Evolutionary conservation across 2,329 filamentous ascomycete genomes (phyloP), one percentile per base, ranked within the genome.

Genomic region (Scleromitrula shiraiana): DNA sequence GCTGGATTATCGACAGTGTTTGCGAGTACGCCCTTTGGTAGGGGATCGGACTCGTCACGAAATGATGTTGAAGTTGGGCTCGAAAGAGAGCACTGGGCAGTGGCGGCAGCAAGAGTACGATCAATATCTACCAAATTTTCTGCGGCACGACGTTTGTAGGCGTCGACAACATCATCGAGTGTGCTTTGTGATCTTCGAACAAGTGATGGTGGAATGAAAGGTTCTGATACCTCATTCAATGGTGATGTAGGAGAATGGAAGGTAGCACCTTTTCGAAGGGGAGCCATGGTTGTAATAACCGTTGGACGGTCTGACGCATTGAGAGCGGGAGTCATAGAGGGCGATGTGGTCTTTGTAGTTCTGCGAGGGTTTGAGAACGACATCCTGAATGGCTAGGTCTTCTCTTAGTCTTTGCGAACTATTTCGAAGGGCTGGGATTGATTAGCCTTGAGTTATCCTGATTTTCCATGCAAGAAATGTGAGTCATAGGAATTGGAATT

Each of bases 261-360:
- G 58, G 85, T 88, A 46, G 83, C 80, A 61, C 81, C 81, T 71
- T 88, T 88, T 64, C 73, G 76, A 66, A 88, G 75, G 65, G 71
- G 68, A 41, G 29, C 29, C 65, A 76, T 69, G 66, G 71, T 76
- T 59, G 71, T 75, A 65, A 76, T 75, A 68, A 75, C 65, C 53
- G 63, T 66, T 58, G 75, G 61, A 58, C 62, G 68, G 64, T 67
- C 61, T 61, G 62, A 61, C 58, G 63, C 62, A 62, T 65, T 67
- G 54, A 68, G 67, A 53, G 67, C 61, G 58, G 66, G 68, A 70
- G 68, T 70, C 69, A 70, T 65, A 64, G 67, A 65, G 54, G 62
- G 51, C 46, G 64, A 62, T 49, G 62, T 60, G 56, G 57, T 59
- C 61, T 64, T 65, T 65, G 60, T 61, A 62, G 58, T 62, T 51